Base-by-base conservation (phyloP, 768 basidiomycete species). In the Brasilioporus rufonigricans region DNA sequence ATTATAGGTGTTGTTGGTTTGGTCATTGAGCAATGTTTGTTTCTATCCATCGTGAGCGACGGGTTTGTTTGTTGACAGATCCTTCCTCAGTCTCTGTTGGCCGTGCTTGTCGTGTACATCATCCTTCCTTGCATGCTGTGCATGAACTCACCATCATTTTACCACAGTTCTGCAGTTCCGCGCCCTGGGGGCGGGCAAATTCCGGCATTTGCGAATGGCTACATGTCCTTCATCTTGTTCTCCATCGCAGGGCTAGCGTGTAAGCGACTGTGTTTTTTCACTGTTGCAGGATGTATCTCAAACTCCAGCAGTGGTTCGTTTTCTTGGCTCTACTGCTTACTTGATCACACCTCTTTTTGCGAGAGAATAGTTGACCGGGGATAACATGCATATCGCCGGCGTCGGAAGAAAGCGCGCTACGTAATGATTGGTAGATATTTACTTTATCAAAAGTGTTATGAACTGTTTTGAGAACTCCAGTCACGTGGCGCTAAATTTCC, bases 261-360 rank as follows among this genome's bases (percentile, higher is more conserved):
- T 96, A 65, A 72, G 93, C 80, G 36, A 38, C 54, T 8, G 14
- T 11, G 3, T 2, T 46, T 32, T 26, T 44, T 12, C 58, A 31
- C 24, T 18, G 24, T 50, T 29, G 13, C n/a, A n/a, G 9, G 16
- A 2, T 21, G 48, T 41, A 14, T 38, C 16, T 36, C 3, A 27
- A 43, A 24, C 26, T 27, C 29, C 0, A 46, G 29, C 56, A 95
- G 92, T 93, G 46, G 76, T 95, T 47, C 85, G 94, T 7, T 96
- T 96, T 67, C 60, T 90, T 6, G 94, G 94, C 1, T 87, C 86
- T 12, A 82, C 89, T 49, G 72, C 77, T 38, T 96, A 98, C 64
- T 84, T 98, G 81, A 66, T 95, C 48, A 77, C 96, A 19, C 83
- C 93, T n/a, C 65, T 97, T 52, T 94, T 97, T 68, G 89, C 90